phyloP scores from a whole-genome alignment of 768 basidiomycete genomes.

The Psilocybe tampanensis region DNA sequence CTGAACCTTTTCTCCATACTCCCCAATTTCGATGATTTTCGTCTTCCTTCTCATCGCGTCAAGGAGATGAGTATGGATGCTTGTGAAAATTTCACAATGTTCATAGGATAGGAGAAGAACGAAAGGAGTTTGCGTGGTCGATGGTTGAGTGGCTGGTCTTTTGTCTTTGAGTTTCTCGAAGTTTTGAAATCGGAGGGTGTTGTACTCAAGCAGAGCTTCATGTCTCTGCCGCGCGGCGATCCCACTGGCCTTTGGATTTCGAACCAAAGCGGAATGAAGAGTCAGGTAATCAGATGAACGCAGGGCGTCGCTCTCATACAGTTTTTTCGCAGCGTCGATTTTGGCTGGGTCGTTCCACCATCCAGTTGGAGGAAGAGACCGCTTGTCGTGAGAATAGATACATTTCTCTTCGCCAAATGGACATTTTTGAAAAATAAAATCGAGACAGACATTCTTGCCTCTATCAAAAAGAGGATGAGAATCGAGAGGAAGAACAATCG shows the following conservation, averaged over 20 bases:
- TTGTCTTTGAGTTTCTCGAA: conserved; percentile 1
- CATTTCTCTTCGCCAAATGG: conserved; percentile 38
- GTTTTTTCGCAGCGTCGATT: conserved; percentile 12
- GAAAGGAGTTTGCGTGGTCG: conserved; percentile 12
- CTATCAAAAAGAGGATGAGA: conserved; percentile 23
- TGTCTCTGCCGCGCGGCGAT: conserved; percentile 8
- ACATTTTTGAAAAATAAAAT: conserved; percentile 42
- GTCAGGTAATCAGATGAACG: not conserved
- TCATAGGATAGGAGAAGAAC: conserved; percentile 35
- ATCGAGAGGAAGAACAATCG: not conserved
- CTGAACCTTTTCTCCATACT: conserved; percentile 6
- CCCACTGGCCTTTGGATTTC: conserved; percentile 11
- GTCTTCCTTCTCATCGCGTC: conserved; percentile 25
- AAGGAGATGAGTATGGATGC: conserved; percentile 29
- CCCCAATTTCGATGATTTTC: conserved; percentile 20
- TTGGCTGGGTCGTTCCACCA: conserved; percentile 39
- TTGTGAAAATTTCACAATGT: conserved; percentile 19
- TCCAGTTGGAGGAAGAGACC: conserved; percentile 36
- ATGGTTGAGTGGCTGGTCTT: not conserved
- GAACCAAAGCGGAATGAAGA: conserved; percentile 7
- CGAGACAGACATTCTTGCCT: conserved; percentile 50
- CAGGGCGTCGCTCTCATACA: not conserved
- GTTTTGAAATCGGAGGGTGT: conserved; percentile 3
- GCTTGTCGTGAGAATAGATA: conserved; percentile 43
- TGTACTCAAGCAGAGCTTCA: conserved; percentile 8